Conservation (phyloP, 2,329 filamentous ascomycete genomes). For the Coccinonectria pachysandricola region DNA sequence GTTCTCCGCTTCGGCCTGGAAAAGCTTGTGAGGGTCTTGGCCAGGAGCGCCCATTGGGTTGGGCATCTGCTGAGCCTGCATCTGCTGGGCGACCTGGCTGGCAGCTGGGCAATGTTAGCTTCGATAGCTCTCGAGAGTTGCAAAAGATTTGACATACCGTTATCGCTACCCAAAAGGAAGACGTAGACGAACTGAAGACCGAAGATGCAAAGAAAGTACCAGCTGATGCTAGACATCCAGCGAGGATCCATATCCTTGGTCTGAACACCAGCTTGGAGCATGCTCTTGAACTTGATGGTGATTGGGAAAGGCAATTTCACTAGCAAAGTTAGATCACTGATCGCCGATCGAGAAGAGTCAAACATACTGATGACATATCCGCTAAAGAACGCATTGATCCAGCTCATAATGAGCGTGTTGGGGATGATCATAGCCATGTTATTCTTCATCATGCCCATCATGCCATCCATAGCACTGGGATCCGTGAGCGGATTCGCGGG, state of each 20-base stretch:
- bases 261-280: conserved; percentile 94
- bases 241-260: conserved; percentile 93
- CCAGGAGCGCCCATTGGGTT: conserved; percentile 72
- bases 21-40: conserved; percentile 92
- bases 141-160: conserved; percentile 51
- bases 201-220: conserved; percentile 98
- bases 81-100: conserved; percentile 84
- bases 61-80: conserved; percentile 52
- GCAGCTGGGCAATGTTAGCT: no score
- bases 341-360: no score
- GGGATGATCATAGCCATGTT: conserved; percentile 99
- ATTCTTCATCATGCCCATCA: conserved; percentile 99
- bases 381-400: conserved; percentile 99
- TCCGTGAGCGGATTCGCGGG: conserved; percentile 92
- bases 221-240: conserved; percentile 97
- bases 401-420: conserved; percentile 98
- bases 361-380: conserved; percentile 89
- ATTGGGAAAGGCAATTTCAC: conserved; percentile 97
- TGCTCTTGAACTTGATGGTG: conserved; percentile 98
- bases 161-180: conserved; percentile 91
- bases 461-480: conserved; percentile 94
- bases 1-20: conserved; percentile 87
- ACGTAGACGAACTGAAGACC: conserved; percentile 95
- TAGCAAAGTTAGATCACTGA: no score
- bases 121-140: no score